Evolutionary conservation across 2,329 filamentous ascomycete species (phyloP), one percentile per base, ranked within the genome.

Genomic region (Aotearoamyces nothofagi): DNA sequence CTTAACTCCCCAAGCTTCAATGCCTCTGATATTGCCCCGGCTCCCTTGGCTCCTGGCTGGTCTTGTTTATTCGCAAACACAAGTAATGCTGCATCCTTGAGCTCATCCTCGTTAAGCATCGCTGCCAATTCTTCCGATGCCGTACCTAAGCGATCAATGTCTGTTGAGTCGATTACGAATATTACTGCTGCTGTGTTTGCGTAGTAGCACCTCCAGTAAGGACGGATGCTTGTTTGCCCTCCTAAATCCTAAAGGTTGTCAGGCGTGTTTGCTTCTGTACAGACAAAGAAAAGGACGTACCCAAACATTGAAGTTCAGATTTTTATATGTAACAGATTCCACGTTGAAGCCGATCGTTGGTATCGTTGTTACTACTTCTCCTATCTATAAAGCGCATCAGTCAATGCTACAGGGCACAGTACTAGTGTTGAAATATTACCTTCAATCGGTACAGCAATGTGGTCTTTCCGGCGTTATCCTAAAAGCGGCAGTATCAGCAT

Each of bases 11-110:
- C 86, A 41, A 98, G 58, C 45, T 78, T 78, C 54, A 98, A 57
- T 27, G 86, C 87, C 58, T 96, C 87, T 32, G 82, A 92, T 39
- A 98, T 98, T 53, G 96, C 90, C 11, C 84, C 90, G 1, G 90
- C 90, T 2, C 87, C 90, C 58, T 93, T 92, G 27, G 90, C 87
- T 11, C 90, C 90, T 2, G 87, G 87, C 56, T 96, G 84, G 58
- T 98, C 90, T 56, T 98, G 90, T 62, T 98, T 98, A 61, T 98
- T 98, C 47, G 90, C 90, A 55, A 96, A 98, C 8, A 98, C 90
- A 31, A 98, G 60, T 31, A 98, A 61, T 13, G 84, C 76, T 9
- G 90, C 87, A 49, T 96, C 90, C 50, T 83, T 80, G 31, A 98
- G 67, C 56, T 98, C 87, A 40, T 96, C 90, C 57, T 98, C 90